These are phyloP conservation scores for Petunia axillaris DNA, from an alignment of 257 asterid genomes.

Conservation along the genomic window DNA sequence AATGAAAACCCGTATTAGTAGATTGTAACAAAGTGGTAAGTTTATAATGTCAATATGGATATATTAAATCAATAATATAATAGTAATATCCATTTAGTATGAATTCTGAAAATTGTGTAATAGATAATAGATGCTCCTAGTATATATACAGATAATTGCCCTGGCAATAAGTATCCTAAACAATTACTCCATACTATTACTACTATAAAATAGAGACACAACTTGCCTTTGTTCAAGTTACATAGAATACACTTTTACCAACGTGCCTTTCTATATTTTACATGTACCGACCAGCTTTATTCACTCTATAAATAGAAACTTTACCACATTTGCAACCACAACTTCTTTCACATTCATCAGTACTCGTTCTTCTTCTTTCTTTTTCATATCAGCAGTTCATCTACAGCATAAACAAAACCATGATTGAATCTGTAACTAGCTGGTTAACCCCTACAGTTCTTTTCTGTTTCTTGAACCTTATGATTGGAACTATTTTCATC, in stretches of 20 bases:
- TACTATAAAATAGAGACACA: neutral
- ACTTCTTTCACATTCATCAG: neutral
- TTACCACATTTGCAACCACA: neutral
- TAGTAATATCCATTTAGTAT: no score
- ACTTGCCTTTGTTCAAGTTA: neutral
- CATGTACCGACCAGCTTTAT: neutral
- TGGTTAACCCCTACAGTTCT: constrained; percentile 59
- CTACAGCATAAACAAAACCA: neutral
- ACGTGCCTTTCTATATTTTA: neutral
- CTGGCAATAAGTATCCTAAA: no score
- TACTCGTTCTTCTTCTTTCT: neutral
- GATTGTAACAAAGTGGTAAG: no score
- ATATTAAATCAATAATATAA: no score
- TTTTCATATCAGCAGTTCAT: neutral
- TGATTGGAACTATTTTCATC: constrained; percentile 52
- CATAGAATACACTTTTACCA: neutral
- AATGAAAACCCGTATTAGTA: no score
- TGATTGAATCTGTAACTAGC: constrained; percentile 34
- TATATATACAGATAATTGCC: no score
- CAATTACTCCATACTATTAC: no score
- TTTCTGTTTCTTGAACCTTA: constrained; percentile 62
- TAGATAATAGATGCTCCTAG: no score
- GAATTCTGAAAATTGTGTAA: no score
- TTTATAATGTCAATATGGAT: no score
- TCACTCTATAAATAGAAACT: neutral